A percentile compares a stretch with the other conserved stretches of the same genome.
Evolutionary conservation across 495 filamentous ascomycete genomes (phyloP).

Genomic region (Hamigera avellanea): DNA sequence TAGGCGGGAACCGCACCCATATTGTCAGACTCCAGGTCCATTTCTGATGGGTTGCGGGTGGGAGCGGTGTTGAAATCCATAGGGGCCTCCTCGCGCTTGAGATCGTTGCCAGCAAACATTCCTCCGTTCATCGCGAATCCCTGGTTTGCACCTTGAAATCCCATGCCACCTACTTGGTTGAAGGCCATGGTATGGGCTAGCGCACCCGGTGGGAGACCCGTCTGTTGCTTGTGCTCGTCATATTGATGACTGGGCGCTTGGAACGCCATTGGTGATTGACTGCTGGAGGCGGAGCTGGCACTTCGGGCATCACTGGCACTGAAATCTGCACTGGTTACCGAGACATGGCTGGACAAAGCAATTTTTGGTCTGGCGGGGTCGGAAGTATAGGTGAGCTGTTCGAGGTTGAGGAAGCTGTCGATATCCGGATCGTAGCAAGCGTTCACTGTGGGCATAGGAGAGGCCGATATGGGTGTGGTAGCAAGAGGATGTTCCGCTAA

Average conservation of each 20-base stretch:
- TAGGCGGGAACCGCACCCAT: constrained; percentile 49
- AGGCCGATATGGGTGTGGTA: constrained; percentile 9
- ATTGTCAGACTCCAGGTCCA: constrained; percentile 44
- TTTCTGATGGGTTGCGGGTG: constrained; percentile 38
- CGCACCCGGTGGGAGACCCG: constrained; percentile 71
- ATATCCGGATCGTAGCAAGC: constrained; percentile 34
- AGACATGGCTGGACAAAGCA: constrained; percentile 23
- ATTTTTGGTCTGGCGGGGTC: constrained; percentile 30
- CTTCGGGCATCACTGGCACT: constrained; percentile 24
- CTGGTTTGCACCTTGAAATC: constrained; percentile 37
- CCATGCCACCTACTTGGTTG: constrained; percentile 43
- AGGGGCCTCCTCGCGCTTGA: constrained; percentile 38
- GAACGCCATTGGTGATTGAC: constrained; percentile 44
- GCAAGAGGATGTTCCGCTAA: constrained; percentile 28
- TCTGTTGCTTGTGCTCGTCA: constrained; percentile 82
- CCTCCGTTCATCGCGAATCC: constrained; percentile 35
- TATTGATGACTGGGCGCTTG: constrained; percentile 86
- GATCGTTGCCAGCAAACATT: constrained; percentile 31
- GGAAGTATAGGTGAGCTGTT: constrained; percentile 34
- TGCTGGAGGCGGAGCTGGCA: constrained; percentile 28
- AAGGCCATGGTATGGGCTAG: constrained; percentile 58
- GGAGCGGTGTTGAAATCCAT: constrained; percentile 47
- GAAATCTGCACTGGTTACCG: constrained; percentile 28
- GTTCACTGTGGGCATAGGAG: constrained; percentile 18
- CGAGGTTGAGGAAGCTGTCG: constrained; percentile 39